Conservation (phyloP, 257 asterid genomes). For the Paulownia fortunei region DNA sequence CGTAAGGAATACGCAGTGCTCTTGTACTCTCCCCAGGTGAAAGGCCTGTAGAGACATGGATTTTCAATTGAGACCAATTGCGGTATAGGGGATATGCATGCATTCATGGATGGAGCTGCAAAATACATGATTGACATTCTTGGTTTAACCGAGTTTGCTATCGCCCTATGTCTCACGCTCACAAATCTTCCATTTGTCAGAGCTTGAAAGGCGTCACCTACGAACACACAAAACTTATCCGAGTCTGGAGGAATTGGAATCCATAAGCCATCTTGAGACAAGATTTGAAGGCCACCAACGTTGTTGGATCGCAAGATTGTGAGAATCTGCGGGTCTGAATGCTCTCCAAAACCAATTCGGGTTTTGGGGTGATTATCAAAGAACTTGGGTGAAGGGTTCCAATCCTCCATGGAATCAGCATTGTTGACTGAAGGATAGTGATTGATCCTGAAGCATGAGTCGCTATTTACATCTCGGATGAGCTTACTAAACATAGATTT, state of each 20-base stretch:
- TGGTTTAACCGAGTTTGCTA: slow-evolving; percentile 46
- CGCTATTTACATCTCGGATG: slow-evolving; percentile 55
- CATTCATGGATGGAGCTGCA: slow-evolving; percentile 64
- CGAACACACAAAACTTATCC: slow-evolving; percentile 60
- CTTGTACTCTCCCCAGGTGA: slow-evolving; percentile 80
- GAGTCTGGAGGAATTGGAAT: slow-evolving; percentile 67
- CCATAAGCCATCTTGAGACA: slow-evolving; percentile 60
- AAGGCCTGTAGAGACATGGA: slow-evolving; percentile 49
- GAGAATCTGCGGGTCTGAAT: slow-evolving; percentile 80
- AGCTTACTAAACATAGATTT: slow-evolving; percentile 54
- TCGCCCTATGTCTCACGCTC: slow-evolving; percentile 72
- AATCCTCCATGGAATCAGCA: background rate
- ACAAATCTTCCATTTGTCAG: slow-evolving; percentile 71
- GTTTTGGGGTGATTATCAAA: slow-evolving; percentile 19
- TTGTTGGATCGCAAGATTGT: slow-evolving; percentile 73
- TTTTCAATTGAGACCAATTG: slow-evolving; percentile 18
- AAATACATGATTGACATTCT: slow-evolving; percentile 76
- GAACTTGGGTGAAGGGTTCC: background rate
- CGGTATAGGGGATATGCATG: slow-evolving; percentile 50
- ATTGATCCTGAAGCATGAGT: slow-evolving; percentile 81
- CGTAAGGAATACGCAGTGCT: slow-evolving; percentile 50
- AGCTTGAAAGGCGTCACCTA: slow-evolving; percentile 73
- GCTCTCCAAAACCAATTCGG: slow-evolving; percentile 83
- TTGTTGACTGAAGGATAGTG: slow-evolving; percentile 56
- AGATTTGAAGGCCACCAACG: slow-evolving; percentile 74